Percentiles rank a stretch among this genome's conserved stretches.
Conservation (phyloP, 768 basidiomycete species). For the Tylopilus balloui region DNA sequence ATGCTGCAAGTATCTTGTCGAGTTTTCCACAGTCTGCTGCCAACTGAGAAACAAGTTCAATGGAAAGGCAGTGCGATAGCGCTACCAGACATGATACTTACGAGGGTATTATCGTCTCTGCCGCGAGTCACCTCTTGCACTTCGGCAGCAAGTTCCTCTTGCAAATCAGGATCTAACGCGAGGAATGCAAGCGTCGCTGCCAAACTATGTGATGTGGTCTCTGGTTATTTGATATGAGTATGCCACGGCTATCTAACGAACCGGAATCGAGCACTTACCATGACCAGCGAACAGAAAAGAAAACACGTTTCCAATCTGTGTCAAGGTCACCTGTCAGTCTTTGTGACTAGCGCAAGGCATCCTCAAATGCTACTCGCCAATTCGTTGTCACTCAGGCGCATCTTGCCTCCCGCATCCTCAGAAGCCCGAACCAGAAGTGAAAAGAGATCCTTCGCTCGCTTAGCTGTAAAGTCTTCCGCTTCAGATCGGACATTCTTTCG, state of each 20-base stretch:
- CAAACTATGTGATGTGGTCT: conserved; percentile 33
- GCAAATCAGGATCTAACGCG: conserved; percentile 27
- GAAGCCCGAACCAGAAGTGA: conserved; percentile 20
- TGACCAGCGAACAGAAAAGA: conserved; percentile 55
- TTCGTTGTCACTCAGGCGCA: conserved; percentile 15
- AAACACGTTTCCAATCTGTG: conserved; percentile 52
- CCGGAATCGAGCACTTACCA: conserved; percentile 31
- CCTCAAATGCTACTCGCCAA: conserved; percentile 7
- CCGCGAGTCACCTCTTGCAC: conserved; percentile 24
- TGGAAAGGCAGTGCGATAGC: background rate
- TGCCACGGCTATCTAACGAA: background rate
- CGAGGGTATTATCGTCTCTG: conserved; percentile 16
- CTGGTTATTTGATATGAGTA: conserved; percentile 11
- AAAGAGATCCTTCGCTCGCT: conserved; percentile 19
- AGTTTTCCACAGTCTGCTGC: conserved; percentile 27
- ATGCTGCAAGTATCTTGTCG: conserved; percentile 27
- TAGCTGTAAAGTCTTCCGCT: background rate
- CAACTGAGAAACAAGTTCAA: conserved; percentile 2
- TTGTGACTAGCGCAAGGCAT: background rate
- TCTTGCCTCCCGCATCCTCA: conserved; percentile 16
- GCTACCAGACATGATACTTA: background rate
- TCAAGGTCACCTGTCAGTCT: background rate
- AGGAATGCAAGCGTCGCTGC: conserved; percentile 32
- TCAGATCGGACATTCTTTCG: conserved; percentile 11
- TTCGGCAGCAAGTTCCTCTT: conserved; percentile 32